Evolutionary conservation across 2,329 filamentous ascomycete species (phyloP), one percentile per base, ranked within the genome.

Genomic region (Trichoderma oligosporum): DNA sequence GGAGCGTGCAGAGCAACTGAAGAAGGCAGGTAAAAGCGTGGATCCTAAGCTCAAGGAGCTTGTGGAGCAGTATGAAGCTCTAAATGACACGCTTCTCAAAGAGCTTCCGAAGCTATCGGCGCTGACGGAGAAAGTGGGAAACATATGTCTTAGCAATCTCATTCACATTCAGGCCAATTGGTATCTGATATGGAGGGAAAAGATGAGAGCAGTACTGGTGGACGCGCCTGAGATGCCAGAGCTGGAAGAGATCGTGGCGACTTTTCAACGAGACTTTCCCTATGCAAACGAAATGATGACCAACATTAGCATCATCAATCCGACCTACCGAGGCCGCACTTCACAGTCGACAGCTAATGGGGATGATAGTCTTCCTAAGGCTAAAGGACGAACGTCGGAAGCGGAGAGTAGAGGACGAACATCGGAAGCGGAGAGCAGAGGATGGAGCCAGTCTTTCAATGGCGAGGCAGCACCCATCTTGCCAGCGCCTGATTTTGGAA

Each of bases 61-160:
- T 36, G 90, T 91, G 18, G 91, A 96, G 66, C 88, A 95, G 68
- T 99, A 96, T 71, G 82, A 89, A 38, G 91, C 91, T 7, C 78
- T 99, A 59, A 97, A 97, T 68, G 90, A 96, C 61, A 91, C 93
- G 0, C 79, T 97, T 59, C 97, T 96, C 73, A 88, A 93, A 63
- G 93, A 97, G 69, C 80, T 99, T 45, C 93, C 93, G 1, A 86
- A 86, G 68, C 80, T 99, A 14, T 96, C 94, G 51, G 74, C 77
- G 7, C 75, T 94, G 61, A 97, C 93, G 1, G 89, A 90, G 61
- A 88, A 86, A 65, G 78, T 97, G 60, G 91, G 94, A 65, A 89
- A 91, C 65, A 86, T 88, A 22, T 93, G 90, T 65, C 79, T 96
- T 41, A 83, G 82, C 57, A 91, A 91, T 65, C 91, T 97, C 66